These are phyloP conservation scores for Flaveria trinervia DNA, from an alignment of 129 eudicot genomes.

Conservation along the genomic window DNA sequence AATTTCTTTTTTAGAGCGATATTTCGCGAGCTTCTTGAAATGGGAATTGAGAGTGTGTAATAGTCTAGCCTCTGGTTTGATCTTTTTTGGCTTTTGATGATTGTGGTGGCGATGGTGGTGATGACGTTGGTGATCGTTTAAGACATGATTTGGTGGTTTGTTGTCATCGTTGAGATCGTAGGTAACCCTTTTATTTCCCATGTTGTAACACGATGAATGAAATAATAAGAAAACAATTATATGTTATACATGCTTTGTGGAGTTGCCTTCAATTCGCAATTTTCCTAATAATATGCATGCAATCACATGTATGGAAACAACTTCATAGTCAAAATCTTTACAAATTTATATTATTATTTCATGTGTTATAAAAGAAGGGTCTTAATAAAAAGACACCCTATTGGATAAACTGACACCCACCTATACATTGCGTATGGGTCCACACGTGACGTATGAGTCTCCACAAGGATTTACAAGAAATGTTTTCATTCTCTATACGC, in stretches of 20 bases:
- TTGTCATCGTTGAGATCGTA: slow-evolving; percentile 27
- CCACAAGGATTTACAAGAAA: too few relatives aligned
- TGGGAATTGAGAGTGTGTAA: slow-evolving; percentile 45
- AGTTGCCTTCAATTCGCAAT: slow-evolving; percentile 23
- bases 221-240: neutral
- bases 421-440: too few relatives aligned
- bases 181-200: slow-evolving; percentile 45
- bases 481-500: too few relatives aligned
- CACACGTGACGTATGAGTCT: too few relatives aligned
- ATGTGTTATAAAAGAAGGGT: too few relatives aligned
- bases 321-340: slow-evolving; percentile 36
- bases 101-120: slow-evolving; percentile 25
- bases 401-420: too few relatives aligned
- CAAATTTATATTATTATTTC: slow-evolving; percentile 13
- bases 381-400: too few relatives aligned
- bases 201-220: slow-evolving; percentile 21
- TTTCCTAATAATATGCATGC: slow-evolving; percentile 29
- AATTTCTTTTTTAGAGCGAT: slow-evolving; percentile 24
- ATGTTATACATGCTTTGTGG: slow-evolving; percentile 23
- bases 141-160: slow-evolving; percentile 18
- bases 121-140: slow-evolving; percentile 9
- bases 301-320: slow-evolving; percentile 36
- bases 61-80: slow-evolving; percentile 33
- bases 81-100: slow-evolving; percentile 31
- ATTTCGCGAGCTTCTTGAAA: slow-evolving; percentile 42